Evolutionary conservation across 805 yeast genomes (phyloP).

Genomic region (Allodekkera sacchari): DNA sequence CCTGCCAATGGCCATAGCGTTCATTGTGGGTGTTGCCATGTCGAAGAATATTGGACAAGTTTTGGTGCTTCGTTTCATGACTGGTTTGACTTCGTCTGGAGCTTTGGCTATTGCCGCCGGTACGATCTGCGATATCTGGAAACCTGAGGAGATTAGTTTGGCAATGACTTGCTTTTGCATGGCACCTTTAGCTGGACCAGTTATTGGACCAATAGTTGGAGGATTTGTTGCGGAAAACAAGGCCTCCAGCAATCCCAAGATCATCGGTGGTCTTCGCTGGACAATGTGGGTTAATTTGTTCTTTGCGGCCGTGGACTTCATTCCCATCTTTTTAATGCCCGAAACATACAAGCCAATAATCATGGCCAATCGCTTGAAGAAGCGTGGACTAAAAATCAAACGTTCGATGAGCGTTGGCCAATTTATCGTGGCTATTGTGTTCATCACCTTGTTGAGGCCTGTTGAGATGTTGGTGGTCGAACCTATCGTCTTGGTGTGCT

Average conservation of each 20-base stretch:
- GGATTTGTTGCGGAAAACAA: constrained; percentile 56
- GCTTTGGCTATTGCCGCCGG: constrained; percentile 84
- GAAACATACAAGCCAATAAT: constrained; percentile 74
- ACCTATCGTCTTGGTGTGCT: constrained; percentile 64
- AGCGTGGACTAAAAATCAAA: constrained; percentile 46
- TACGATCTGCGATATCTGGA: constrained; percentile 72
- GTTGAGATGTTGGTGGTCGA: constrained; percentile 56
- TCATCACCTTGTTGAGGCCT: constrained; percentile 63
- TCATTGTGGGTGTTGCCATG: constrained; percentile 67
- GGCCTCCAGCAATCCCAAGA: constrained; percentile 9
- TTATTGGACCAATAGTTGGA: constrained; percentile 67
- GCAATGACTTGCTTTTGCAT: constrained; percentile 77
- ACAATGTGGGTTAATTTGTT: constrained; percentile 64
- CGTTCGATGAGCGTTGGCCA: constrained; percentile 26
- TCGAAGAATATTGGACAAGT: constrained; percentile 52
- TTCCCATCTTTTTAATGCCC: constrained; percentile 35
- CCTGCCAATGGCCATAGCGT: constrained; percentile 59
- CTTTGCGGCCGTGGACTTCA: constrained; percentile 51
- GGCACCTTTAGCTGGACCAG: constrained; percentile 78
- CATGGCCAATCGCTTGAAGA: constrained; percentile 48
- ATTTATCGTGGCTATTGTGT: constrained; percentile 37
- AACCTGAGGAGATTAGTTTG: constrained; percentile 51
- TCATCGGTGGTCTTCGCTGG: constrained; percentile 54
- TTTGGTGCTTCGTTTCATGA: constrained; percentile 62
- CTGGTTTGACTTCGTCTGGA: constrained; percentile 73